Conservation (phyloP, 805 yeast species). For the Teunomyces barrocoloradensis region DNA sequence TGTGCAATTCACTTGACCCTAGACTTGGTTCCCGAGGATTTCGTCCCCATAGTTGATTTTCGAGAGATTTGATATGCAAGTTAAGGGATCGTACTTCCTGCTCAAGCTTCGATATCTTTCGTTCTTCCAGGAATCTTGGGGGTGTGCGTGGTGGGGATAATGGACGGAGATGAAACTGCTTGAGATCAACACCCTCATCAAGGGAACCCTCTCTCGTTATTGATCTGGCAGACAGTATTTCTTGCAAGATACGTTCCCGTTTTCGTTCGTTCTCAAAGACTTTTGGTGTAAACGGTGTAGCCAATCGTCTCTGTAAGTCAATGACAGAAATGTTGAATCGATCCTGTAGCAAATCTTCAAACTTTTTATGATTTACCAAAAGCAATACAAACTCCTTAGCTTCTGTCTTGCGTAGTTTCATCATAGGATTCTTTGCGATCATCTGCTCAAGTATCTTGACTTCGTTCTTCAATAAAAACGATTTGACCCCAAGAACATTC, state of each 20-base stretch:
- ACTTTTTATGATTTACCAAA: slow-evolving; percentile 17
- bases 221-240: background rate
- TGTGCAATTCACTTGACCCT: slow-evolving; percentile 2
- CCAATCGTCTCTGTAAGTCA: slow-evolving; percentile 8
- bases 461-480: slow-evolving; percentile 16
- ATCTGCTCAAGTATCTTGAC: slow-evolving; percentile 10
- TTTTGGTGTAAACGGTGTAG: background rate
- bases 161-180: slow-evolving; percentile 1
- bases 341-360: slow-evolving; percentile 20
- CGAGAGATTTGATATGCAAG: slow-evolving; percentile 15
- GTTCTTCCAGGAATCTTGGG: slow-evolving; percentile 10
- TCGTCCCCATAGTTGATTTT: slow-evolving; percentile 14
- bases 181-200: background rate
- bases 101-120: slow-evolving; percentile 13
- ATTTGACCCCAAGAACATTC: slow-evolving; percentile 11
- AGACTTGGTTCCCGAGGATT: background rate
- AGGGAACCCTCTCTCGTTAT: background rate
- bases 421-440: slow-evolving; percentile 9
- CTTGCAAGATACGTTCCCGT: slow-evolving; percentile 1
- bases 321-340: slow-evolving; percentile 10
- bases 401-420: slow-evolving; percentile 19
- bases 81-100: slow-evolving; percentile 15
- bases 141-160: slow-evolving; percentile 6
- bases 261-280: slow-evolving; percentile 2
- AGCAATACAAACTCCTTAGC: slow-evolving; percentile 23